phyloP scores from a whole-genome alignment of 176 grass and related monocot species.

The Avena atlantica region DNA sequence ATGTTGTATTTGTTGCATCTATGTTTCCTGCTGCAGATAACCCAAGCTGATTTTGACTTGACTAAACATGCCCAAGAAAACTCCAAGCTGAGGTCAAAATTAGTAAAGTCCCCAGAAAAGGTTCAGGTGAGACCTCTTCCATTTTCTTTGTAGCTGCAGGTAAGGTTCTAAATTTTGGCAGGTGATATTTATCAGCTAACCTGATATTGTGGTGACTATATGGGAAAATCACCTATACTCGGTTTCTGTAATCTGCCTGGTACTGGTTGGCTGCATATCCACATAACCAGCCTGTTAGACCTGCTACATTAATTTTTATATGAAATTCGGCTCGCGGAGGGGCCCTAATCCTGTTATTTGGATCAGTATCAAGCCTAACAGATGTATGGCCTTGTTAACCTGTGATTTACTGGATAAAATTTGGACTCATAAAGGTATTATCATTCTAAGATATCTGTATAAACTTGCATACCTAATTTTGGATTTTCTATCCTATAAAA shows the following conservation, averaged over 20 bases:
- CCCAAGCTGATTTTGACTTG: conserved; percentile 19
- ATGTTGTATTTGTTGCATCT: conserved; percentile 12
- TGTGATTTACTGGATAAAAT: background rate
- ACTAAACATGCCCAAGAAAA: conserved; percentile 76
- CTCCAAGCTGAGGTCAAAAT: conserved; percentile 31
- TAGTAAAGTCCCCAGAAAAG: conserved; percentile 92
- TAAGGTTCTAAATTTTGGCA: background rate
- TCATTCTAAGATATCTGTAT: conserved; percentile 1
- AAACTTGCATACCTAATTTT: conserved; percentile 22
- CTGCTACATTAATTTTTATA: background rate
- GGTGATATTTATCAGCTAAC: background rate
- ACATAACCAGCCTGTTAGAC: background rate
- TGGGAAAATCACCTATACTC: background rate
- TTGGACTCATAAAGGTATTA: background rate
- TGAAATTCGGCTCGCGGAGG: background rate
- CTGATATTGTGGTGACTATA: background rate
- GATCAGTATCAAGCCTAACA: background rate
- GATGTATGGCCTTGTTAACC: background rate
- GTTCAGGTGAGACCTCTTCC: conserved; percentile 57
- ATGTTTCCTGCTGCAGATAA: conserved; percentile 16
- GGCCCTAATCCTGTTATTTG: background rate
- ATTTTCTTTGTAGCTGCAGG: conserved; percentile 3
- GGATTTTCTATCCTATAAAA: conserved; percentile 45
- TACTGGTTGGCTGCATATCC: background rate
- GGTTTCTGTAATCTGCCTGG: background rate